phyloP scores from a whole-genome alignment of 768 basidiomycete genomes.

The Symmetrospora coprosmae region DNA sequence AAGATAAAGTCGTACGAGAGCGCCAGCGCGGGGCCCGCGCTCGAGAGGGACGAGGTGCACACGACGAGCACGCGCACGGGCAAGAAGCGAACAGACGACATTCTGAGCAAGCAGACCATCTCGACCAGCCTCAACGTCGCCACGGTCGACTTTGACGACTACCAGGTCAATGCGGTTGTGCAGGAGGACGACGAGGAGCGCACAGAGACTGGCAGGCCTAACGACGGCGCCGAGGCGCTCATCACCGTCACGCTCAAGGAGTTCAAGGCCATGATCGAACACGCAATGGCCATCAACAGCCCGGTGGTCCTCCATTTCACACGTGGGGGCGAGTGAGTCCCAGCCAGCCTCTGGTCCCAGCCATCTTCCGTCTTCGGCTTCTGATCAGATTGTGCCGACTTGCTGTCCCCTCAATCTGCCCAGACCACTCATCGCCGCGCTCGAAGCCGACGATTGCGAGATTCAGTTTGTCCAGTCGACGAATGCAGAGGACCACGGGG shows the following conservation, averaged over 20 bases:
- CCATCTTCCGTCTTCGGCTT: neutral
- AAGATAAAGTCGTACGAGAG: constrained; percentile 7
- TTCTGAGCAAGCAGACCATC: neutral
- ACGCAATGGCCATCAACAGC: neutral
- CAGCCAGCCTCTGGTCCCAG: neutral
- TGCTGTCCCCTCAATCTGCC: neutral
- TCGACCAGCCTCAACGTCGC: neutral
- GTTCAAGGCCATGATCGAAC: constrained; percentile 18
- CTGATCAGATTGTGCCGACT: no score
- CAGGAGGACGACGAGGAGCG: no score
- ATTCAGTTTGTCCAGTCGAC: constrained; percentile 11
- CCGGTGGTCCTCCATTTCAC: constrained; percentile 3
- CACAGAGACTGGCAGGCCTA: no score
- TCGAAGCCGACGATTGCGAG: neutral
- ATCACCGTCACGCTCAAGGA: constrained; percentile 16
- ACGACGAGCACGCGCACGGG: neutral
- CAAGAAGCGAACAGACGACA: neutral
- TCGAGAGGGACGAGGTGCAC: neutral
- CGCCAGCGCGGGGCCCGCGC: neutral
- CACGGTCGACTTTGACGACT: constrained; percentile 3
- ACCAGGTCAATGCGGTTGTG: no score
- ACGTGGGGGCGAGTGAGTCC: constrained; percentile 6
- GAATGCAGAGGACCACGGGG: constrained; percentile 13
- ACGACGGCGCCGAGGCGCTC: neutral
- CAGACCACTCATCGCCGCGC: constrained; percentile 9